Percentiles rank a stretch among this genome's conserved stretches.
Evolutionary conservation across 768 basidiomycete genomes (phyloP).

Genomic region (Suillus plorans): DNA sequence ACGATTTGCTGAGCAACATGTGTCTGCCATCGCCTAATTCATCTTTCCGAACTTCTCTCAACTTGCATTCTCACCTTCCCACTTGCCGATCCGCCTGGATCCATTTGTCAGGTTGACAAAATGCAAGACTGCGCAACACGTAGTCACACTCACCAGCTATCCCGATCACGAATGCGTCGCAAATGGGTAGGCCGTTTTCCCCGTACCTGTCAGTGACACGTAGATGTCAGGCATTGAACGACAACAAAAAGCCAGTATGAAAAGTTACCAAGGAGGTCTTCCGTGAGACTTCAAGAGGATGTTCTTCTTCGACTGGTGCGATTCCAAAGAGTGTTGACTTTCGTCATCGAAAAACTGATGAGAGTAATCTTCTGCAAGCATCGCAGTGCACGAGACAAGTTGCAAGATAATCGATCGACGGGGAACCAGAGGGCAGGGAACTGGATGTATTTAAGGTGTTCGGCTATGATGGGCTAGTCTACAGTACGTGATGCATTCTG

Average conservation of each 20-base stretch:
- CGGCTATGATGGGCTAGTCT: conserved; percentile 21
- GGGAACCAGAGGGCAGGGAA: neutral
- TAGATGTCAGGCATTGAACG: conserved; percentile 14
- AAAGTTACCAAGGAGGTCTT: conserved; percentile 72
- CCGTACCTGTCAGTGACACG: conserved; percentile 58
- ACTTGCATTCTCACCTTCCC: conserved; percentile 60
- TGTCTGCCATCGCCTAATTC: conserved; percentile 46
- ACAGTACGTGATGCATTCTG: neutral
- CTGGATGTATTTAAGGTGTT: conserved; percentile 28
- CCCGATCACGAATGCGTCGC: conserved; percentile 81
- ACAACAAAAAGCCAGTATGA: conserved; percentile 7
- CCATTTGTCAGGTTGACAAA: neutral
- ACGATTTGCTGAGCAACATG: conserved; percentile 85
- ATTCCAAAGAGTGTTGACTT: conserved; percentile 16
- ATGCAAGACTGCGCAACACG: neutral
- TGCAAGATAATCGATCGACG: neutral
- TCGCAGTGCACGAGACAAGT: conserved; percentile 10
- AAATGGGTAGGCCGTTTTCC: conserved; percentile 66
- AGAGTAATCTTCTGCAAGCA: conserved; percentile 27
- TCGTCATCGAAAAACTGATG: conserved; percentile 23
- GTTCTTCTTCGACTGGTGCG: conserved; percentile 54
- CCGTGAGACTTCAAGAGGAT: conserved; percentile 82
- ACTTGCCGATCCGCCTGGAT: conserved; percentile 77
- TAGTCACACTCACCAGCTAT: conserved; percentile 64
- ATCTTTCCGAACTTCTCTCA: neutral